Percentiles rank a stretch among this genome's conserved stretches.
These are phyloP conservation scores for Insectozyma bohioensis DNA, from an alignment of 1,139 yeast genomes.

Conservation along the genomic window DNA sequence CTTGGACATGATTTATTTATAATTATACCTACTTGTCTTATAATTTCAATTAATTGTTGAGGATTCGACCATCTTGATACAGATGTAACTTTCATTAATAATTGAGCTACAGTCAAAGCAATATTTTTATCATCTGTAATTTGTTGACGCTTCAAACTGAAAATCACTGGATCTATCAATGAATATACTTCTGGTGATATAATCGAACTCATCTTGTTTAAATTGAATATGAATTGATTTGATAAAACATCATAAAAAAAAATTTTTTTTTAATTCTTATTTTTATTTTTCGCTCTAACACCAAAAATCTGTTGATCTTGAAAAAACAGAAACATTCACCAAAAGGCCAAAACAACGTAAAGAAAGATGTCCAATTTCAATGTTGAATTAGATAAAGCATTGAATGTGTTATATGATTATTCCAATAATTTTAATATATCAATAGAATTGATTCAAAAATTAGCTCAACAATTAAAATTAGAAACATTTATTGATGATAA, in stretches of 20 bases:
- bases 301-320: too few relatives aligned
- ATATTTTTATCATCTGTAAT: conserved; percentile 71
- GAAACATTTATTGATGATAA: conserved; percentile 45
- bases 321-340: too few relatives aligned
- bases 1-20: conserved; percentile 68
- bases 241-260: too few relatives aligned
- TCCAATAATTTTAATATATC: conserved; percentile 32
- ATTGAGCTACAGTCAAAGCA: conserved; percentile 84
- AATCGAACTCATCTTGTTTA: too few relatives aligned
- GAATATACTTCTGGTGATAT: conserved; percentile 37
- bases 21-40: conserved; percentile 62
- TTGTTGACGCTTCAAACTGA: conserved; percentile 68
- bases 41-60: conserved; percentile 66
- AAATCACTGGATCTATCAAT: conserved; percentile 40
- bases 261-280: too few relatives aligned
- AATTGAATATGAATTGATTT: too few relatives aligned
- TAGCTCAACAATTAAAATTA: conserved; percentile 42
- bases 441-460: conserved; percentile 39
- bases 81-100: conserved; percentile 84
- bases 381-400: conserved; percentile 27
- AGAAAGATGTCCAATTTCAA: conserved; percentile 18
- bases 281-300: too few relatives aligned
- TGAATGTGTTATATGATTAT: conserved; percentile 32
- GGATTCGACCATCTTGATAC: conserved; percentile 79
- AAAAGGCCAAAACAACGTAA: too few relatives aligned